Percentiles rank a stretch among this genome's conserved stretches.
phyloP scores from a whole-genome alignment of 257 asterid species.

The Ajuga chamaepitys region DNA sequence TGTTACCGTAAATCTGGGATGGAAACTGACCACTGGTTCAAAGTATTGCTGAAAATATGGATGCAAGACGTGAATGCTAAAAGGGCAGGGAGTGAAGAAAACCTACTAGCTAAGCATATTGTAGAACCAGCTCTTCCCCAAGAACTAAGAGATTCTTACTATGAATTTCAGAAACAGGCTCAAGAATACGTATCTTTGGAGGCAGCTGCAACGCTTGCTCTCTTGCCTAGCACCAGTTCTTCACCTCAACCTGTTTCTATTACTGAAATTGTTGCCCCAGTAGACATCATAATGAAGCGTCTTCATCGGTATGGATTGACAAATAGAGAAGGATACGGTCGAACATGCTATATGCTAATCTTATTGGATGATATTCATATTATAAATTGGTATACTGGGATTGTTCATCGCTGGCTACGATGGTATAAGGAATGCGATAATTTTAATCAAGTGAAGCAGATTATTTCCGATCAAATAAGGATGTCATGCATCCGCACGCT shows the following conservation, averaged over 20 bases:
- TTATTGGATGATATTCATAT: conserved; percentile 65
- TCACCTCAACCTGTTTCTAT: conserved; percentile 15
- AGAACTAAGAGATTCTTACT: conserved; percentile 59
- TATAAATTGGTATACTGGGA: conserved; percentile 76
- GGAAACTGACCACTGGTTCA: conserved; percentile 95
- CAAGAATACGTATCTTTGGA: conserved; percentile 60
- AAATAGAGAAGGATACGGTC: conserved; percentile 51
- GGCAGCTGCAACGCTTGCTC: conserved; percentile 68
- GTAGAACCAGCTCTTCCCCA: conserved; percentile 79
- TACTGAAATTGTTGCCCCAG: conserved; percentile 59
- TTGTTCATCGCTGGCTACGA: conserved; percentile 67
- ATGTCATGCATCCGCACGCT: conserved; percentile 78
- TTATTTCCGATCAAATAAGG: conserved; percentile 57
- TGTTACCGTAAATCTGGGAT: conserved; percentile 69
- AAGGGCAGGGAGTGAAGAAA: conserved; percentile 37
- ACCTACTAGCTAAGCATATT: conserved; percentile 45
- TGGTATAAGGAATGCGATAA: conserved; percentile 71
- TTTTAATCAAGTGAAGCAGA: conserved; percentile 51
- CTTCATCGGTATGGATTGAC: conserved; percentile 74
- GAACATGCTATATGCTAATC: conserved; percentile 51
- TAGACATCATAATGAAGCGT: conserved; percentile 45
- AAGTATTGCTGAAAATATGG: conserved; percentile 68
- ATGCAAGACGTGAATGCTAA: conserved; percentile 50
- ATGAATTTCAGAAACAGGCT: conserved; percentile 61
- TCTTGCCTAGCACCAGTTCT: conserved; percentile 36